Evolutionary conservation across 73 alveolate species (phyloP).

Genomic region (Paramecium pentaurelia): DNA sequence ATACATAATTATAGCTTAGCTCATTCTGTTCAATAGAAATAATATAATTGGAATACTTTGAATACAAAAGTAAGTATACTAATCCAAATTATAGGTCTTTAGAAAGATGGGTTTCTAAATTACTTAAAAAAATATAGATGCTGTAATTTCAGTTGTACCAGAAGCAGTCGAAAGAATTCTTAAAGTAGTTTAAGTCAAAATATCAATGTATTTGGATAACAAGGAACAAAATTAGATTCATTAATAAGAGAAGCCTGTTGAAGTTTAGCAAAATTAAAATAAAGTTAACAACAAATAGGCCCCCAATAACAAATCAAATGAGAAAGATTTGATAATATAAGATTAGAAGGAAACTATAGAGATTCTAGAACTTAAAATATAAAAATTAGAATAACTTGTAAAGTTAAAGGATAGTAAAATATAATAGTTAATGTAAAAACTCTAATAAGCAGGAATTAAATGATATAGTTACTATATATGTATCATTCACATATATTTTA

Average conservation of each 20-base stretch:
- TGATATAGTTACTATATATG: neutral
- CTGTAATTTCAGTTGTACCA: slow-evolving; percentile 84
- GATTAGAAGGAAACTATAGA: slow-evolving; percentile 65
- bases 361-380: slow-evolving; percentile 59
- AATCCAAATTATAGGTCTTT: slow-evolving; percentile 66
- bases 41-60: slow-evolving; percentile 93
- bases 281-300: neutral
- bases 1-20: slow-evolving; percentile 85
- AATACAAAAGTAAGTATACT: slow-evolving; percentile 62
- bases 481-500: neutral
- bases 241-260: neutral
- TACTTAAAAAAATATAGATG: slow-evolving; percentile 78
- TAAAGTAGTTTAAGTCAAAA: slow-evolving; percentile 61
- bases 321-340: slow-evolving; percentile 44
- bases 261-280: neutral
- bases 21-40: slow-evolving; percentile 73
- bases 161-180: slow-evolving; percentile 88
- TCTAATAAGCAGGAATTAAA: slow-evolving; percentile 59
- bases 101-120: slow-evolving; percentile 92
- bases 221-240: neutral
- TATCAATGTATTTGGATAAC: slow-evolving; percentile 61
- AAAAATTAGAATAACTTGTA: slow-evolving; percentile 57
- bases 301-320: neutral
- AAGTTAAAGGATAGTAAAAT: slow-evolving; percentile 63
- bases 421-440: slow-evolving; percentile 44